Conservation (phyloP, 2,329 filamentous ascomycete genomes). For the Penicillium palitans region DNA sequence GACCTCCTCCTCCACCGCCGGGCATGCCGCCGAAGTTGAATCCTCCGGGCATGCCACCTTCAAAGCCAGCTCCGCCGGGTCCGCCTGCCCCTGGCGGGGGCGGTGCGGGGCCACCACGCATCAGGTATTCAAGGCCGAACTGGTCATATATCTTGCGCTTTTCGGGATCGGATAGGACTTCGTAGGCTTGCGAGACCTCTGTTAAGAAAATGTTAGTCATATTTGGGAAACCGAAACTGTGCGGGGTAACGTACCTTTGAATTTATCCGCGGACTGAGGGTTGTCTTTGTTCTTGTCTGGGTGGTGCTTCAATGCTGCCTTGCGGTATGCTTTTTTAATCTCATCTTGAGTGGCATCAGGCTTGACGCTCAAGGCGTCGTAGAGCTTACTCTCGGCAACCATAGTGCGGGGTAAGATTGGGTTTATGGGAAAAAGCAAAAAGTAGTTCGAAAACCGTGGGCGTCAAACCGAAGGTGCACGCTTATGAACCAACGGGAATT, state of each 20-base stretch:
- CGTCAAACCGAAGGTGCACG: neutral
- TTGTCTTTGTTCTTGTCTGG: constrained; percentile 98
- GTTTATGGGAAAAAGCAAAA: neutral
- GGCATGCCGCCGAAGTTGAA: constrained; percentile 54
- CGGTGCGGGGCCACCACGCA: constrained; percentile 69
- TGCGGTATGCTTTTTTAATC: constrained; percentile 87
- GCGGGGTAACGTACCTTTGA: constrained; percentile 64
- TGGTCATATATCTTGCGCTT: constrained; percentile 96
- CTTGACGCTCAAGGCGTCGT: constrained; percentile 79
- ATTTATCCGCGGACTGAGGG: constrained; percentile 81
- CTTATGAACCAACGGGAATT: constrained; percentile 13
- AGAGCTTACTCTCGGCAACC: constrained; percentile 94
- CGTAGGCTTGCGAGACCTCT: constrained; percentile 95
- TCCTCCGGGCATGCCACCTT: constrained; percentile 56
- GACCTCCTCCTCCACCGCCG: constrained; percentile 50
- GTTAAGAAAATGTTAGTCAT: constrained; percentile 3
- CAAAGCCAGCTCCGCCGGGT: constrained; percentile 58
- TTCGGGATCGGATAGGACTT: constrained; percentile 94
- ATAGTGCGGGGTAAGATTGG: constrained; percentile 50
- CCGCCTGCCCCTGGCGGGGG: constrained; percentile 63
- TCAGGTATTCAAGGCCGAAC: constrained; percentile 88
- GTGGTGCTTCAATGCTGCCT: constrained; percentile 87
- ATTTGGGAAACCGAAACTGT: neutral
- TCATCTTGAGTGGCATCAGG: constrained; percentile 84
- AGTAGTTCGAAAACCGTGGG: neutral